These are phyloP conservation scores for Somion occarium DNA, from an alignment of 1,284 basidiomycete species.

Conservation along the genomic window DNA sequence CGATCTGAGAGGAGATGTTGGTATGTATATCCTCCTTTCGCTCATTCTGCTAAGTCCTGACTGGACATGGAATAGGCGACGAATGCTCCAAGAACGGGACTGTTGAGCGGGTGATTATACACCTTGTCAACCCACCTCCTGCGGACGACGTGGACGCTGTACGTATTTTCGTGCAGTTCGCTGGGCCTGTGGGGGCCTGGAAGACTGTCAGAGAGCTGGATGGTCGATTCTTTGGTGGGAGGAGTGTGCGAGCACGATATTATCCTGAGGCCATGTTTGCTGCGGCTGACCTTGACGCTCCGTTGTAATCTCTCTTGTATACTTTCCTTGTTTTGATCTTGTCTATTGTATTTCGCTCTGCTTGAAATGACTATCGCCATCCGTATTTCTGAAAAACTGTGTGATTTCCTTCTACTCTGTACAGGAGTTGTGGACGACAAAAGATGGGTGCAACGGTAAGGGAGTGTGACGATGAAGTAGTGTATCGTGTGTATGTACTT, in stretches of 20 bases:
- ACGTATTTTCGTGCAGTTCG: constrained; percentile 82
- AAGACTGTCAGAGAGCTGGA: constrained; percentile 89
- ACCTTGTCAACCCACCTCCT: constrained; percentile 65
- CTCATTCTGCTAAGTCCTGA: too few relatives aligned
- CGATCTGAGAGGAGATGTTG: constrained; percentile 83
- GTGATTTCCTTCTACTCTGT: too few relatives aligned
- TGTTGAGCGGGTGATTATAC: constrained; percentile 84
- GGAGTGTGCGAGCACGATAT: constrained; percentile 78
- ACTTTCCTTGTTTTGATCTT: neutral
- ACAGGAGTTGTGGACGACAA: too few relatives aligned
- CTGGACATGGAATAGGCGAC: too few relatives aligned
- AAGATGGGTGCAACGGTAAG: too few relatives aligned
- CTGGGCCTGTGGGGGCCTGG: constrained; percentile 90
- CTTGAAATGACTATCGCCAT: too few relatives aligned
- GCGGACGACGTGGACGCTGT: constrained; percentile 62
- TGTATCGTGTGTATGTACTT: too few relatives aligned
- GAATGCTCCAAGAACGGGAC: constrained; percentile 89
- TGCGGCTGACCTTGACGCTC: constrained; percentile 44
- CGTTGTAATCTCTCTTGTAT: constrained; percentile 17
- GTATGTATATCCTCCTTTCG: constrained; percentile 41
- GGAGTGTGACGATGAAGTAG: too few relatives aligned
- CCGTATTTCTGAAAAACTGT: too few relatives aligned
- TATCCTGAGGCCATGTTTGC: constrained; percentile 66
- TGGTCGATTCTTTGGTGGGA: constrained; percentile 86
- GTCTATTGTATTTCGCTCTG: too few relatives aligned